phyloP scores from a whole-genome alignment of 1,284 basidiomycete genomes.

The Cystobasidium sp. region DNA sequence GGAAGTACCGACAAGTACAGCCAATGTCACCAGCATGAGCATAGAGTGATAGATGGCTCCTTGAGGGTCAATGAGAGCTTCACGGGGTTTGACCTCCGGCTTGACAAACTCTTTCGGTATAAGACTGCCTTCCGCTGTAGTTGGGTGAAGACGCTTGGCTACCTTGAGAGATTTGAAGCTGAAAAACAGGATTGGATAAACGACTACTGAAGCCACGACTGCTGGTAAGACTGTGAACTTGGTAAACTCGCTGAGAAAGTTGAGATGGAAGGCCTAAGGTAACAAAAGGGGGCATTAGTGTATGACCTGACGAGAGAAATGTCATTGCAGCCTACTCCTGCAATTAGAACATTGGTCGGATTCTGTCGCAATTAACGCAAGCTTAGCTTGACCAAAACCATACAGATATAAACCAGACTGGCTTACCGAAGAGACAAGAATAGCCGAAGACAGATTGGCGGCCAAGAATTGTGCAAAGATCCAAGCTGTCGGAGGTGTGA shows the following conservation, averaged over 20 bases:
- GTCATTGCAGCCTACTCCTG: constrained; percentile 46
- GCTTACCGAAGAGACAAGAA: constrained; percentile 61
- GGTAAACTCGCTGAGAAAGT: constrained; percentile 53
- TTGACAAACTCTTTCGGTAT: constrained; percentile 59
- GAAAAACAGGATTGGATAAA: constrained; percentile 57
- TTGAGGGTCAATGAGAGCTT: constrained; percentile 61
- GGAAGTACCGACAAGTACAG: constrained; percentile 65
- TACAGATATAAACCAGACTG: constrained; percentile 68
- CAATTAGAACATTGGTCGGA: constrained; percentile 59
- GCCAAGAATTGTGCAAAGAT: constrained; percentile 71
- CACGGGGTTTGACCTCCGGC: constrained; percentile 60
- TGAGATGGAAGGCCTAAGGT: constrained; percentile 51
- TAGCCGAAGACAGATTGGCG: constrained; percentile 72
- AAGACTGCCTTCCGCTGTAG: constrained; percentile 49
- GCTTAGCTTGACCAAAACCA: constrained; percentile 70
- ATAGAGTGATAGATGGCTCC: constrained; percentile 63
- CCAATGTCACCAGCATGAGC: constrained; percentile 64
- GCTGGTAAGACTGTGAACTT: constrained; percentile 50
- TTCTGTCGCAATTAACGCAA: constrained; percentile 55
- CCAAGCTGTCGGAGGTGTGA: constrained; percentile 67
- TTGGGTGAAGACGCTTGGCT: constrained; percentile 24
- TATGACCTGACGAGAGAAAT: neutral
- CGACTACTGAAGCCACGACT: constrained; percentile 61
- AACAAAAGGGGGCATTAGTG: neutral
- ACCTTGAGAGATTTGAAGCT: constrained; percentile 49